Evolutionary conservation across 208 protist species (phyloP).

Genomic region (Jaenimonas drosophilae): DNA sequence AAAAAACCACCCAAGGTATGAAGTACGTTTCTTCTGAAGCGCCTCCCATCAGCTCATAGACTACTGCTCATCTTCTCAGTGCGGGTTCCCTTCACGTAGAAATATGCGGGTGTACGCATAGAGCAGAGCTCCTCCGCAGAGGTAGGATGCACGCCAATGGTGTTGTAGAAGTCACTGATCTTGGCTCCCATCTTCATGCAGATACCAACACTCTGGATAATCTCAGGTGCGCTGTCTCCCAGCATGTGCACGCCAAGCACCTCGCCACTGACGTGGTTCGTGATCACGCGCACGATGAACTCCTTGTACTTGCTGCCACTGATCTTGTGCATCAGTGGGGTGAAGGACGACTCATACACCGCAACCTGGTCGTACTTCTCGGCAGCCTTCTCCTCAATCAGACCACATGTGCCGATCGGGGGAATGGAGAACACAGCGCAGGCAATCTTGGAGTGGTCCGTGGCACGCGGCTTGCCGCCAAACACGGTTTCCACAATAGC

Average conservation of each 20-base stretch:
- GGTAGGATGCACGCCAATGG: constrained; percentile 96
- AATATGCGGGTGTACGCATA: constrained; percentile 78
- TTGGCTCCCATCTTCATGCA: constrained; percentile 88
- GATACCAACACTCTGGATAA: constrained; percentile 87
- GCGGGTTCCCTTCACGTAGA: constrained; percentile 59
- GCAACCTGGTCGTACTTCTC: constrained; percentile 54
- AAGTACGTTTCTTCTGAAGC: too few relatives aligned
- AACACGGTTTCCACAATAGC: constrained; percentile 82
- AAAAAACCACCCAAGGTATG: too few relatives aligned
- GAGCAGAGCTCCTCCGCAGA: constrained; percentile 91
- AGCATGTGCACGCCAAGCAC: constrained; percentile 88
- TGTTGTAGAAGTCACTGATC: constrained; percentile 91
- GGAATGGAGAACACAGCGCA: constrained; percentile 89
- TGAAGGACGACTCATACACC: constrained; percentile 83
- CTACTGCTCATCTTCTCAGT: constrained; percentile 60
- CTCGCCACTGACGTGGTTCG: constrained; percentile 58
- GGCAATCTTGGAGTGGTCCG: constrained; percentile 79
- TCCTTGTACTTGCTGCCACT: constrained; percentile 78
- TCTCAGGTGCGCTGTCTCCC: constrained; percentile 76
- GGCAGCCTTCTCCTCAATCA: constrained; percentile 77
- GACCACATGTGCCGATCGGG: constrained; percentile 75
- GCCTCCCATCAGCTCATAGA: constrained; percentile 25
- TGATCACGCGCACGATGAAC: constrained; percentile 81
- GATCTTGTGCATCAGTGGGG: constrained; percentile 86
- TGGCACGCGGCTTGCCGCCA: constrained; percentile 46